Conservation (phyloP, 176 grass and related monocot genomes). For the Oryza meridionalis region DNA sequence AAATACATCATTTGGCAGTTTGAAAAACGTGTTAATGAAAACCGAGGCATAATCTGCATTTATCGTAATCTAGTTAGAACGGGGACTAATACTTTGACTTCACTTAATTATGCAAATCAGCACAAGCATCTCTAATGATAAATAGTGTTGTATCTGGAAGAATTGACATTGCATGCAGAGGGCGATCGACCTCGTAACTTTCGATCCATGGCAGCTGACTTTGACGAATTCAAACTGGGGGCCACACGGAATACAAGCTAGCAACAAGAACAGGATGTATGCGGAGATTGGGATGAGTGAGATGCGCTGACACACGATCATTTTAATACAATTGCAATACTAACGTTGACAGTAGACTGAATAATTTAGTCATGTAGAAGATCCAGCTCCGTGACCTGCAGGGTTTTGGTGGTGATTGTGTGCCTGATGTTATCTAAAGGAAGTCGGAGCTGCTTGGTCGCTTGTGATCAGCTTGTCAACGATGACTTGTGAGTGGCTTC, state of each 20-base stretch:
- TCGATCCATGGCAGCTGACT: not conserved
- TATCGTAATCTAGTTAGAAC: no score
- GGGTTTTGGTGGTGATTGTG: no score
- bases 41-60: no score
- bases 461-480: no score
- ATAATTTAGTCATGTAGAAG: not conserved
- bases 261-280: not conserved
- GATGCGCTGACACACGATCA: not conserved
- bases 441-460: no score
- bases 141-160: not conserved
- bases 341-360: not conserved
- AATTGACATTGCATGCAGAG: constrained; percentile 8
- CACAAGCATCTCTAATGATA: not conserved
- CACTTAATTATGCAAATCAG: no score
- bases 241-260: not conserved
- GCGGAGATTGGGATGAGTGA: not conserved
- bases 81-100: no score
- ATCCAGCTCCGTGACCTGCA: no score
- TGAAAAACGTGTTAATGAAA: no score
- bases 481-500: no score
- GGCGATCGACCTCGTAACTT: not conserved
- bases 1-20: no score
- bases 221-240: not conserved
- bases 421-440: no score
- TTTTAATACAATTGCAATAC: not conserved